Base-by-base conservation (phyloP, 495 filamentous ascomycete species). In the Lasiosphaeria ovina region DNA sequence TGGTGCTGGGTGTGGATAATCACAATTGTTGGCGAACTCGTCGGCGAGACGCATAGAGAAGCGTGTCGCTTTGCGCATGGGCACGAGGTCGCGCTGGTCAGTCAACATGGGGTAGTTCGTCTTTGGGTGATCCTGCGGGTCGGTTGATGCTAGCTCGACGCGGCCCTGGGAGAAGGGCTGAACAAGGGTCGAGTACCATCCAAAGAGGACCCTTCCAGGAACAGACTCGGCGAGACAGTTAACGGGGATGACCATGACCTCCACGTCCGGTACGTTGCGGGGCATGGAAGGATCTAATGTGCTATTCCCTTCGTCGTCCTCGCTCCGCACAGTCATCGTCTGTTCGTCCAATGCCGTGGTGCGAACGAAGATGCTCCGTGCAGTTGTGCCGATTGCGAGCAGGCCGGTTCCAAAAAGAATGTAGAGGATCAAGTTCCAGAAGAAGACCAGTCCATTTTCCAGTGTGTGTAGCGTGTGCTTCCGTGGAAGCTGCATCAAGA, bases 91-190 rank as follows among this genome's bases (percentile, higher is more conserved):
- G 8, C 55, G n/a, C 32, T 47, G 32, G 42, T 71, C 66, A 0
- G 51, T 53, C 38, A 76, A 45, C 57, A 72, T 52, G 9, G 67
- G 64, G 14, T 70, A 51, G n/a, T 54, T 54, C 9, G 71, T 51
- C 17, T 64, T 58, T n/a, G 74, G 71, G 3, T 62, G 47, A 11
- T 54, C 62, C 32, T 71, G 49, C 1, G 76, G 69, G 51, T 76
- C 56, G n/a, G 62, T 64, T 6, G 64, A 66, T 7, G 61, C 64
- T 4, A 81, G 73, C 51, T 70, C 54, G 45, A 81, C 50, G 6
- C 60, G 60, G 17, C 78, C 78, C 8, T 67, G 61, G 3, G 63
- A 71, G 51, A 71, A 65, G 1, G 78, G 77, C 55, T 79, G 70
- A 10, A 64, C 45, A 32, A 69, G 52, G 2, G 67, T 68, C 31